Percentiles rank a stretch among this genome's conserved stretches.
phyloP scores from a whole-genome alignment of 345 rosid species.

The Syzygium aromaticum region DNA sequence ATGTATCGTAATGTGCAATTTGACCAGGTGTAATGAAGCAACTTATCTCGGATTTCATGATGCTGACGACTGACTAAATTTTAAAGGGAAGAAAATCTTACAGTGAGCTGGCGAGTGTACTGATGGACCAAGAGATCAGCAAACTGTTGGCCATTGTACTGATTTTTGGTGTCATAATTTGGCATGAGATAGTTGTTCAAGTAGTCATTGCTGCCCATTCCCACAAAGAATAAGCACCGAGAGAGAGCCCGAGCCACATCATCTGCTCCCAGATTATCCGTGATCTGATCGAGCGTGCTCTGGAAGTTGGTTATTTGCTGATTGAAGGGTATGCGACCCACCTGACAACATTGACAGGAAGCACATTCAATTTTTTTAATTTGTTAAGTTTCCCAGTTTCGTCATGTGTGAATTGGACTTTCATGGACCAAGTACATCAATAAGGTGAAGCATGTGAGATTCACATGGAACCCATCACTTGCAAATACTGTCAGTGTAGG shows the following conservation, averaged over 20 bases:
- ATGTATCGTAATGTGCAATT: background rate
- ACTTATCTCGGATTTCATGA: background rate
- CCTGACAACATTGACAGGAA: slow-evolving; percentile 22
- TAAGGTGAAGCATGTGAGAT: background rate
- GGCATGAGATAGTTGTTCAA: slow-evolving; percentile 96
- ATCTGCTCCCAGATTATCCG: slow-evolving; percentile 46
- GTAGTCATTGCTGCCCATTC: slow-evolving; percentile 99
- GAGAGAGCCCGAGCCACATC: slow-evolving; percentile 39
- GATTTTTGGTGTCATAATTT: slow-evolving; percentile 62
- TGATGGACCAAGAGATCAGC: slow-evolving; percentile 64
- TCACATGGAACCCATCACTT: background rate
- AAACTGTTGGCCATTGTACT: slow-evolving; percentile 60
- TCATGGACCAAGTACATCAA: background rate
- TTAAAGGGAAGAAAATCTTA: slow-evolving; percentile 5
- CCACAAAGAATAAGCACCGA: slow-evolving; percentile 66
- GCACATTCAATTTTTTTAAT: background rate
- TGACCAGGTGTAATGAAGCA: background rate
- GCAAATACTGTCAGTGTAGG: background rate
- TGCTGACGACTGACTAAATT: background rate
- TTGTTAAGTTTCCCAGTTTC: background rate
- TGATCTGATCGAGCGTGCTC: slow-evolving; percentile 61
- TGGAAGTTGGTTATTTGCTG: slow-evolving; percentile 77
- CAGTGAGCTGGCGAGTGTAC: slow-evolving; percentile 63
- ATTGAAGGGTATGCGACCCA: slow-evolving; percentile 83
- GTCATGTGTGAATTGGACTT: background rate